These are phyloP conservation scores for Hirsutella minnesotensis DNA, from an alignment of 2,329 filamentous ascomycete genomes.

Conservation along the genomic window DNA sequence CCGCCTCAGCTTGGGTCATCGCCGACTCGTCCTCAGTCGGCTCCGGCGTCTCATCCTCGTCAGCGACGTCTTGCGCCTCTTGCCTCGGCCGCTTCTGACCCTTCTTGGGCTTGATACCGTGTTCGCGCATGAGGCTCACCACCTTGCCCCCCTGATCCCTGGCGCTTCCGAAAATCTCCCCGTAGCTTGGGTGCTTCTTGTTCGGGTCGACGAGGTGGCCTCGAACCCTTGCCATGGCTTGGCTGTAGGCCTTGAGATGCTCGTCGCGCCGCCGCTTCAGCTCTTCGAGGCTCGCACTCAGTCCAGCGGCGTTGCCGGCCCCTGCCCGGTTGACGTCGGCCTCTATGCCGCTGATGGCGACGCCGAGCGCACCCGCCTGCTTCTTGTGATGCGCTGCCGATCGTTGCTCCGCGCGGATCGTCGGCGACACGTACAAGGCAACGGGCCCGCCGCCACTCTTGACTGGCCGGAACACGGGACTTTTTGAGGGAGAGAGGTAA, in stretches of 20 bases:
- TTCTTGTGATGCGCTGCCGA: slow-evolving; percentile 17
- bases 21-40: no score
- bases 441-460: slow-evolving; percentile 8
- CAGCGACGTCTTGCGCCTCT: no score
- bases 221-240: slow-evolving; percentile 16
- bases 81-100: no score
- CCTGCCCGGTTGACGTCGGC: slow-evolving; percentile 8
- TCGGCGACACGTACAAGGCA: slow-evolving; percentile 9
- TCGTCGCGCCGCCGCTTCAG: slow-evolving; percentile 13
- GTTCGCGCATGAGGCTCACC: slow-evolving; percentile 1
- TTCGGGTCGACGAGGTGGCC: slow-evolving; percentile 13
- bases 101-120: no score
- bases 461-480: slow-evolving; percentile 10
- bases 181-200: slow-evolving; percentile 16
- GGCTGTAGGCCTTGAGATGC: slow-evolving; percentile 14
- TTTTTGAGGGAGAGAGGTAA: slow-evolving; percentile 17
- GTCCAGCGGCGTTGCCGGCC: neutral
- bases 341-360: slow-evolving; percentile 11
- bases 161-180: slow-evolving; percentile 15
- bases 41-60: no score
- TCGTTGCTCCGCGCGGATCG: slow-evolving; percentile 14
- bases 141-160: slow-evolving; percentile 6
- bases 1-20: no score
- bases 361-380: slow-evolving; percentile 15
- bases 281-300: slow-evolving; percentile 8